Evolutionary conservation across 352 stramenopile species (phyloP).

Genomic region (Pythium myriotylum): DNA sequence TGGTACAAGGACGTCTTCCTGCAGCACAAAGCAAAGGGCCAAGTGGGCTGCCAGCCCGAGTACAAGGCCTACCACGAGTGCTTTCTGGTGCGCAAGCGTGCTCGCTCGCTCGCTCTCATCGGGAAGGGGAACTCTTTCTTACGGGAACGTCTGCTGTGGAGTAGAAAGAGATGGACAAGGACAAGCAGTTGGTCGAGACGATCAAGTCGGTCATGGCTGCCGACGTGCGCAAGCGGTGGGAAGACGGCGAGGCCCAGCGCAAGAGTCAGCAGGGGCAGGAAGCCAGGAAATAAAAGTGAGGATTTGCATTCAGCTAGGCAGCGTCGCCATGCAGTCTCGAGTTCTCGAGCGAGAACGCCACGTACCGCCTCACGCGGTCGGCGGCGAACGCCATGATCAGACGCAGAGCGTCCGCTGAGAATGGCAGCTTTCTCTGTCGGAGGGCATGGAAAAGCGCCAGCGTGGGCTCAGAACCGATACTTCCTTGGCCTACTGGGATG

Average conservation of each 20-base stretch:
- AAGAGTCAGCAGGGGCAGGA: background rate
- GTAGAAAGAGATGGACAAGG: conserved; percentile 67
- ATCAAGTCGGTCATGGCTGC: conserved; percentile 72
- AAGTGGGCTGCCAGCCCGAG: conserved; percentile 77
- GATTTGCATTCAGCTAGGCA: too few relatives aligned
- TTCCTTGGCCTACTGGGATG: too few relatives aligned
- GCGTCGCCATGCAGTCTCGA: background rate
- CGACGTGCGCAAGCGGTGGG: conserved; percentile 59
- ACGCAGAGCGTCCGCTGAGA: too few relatives aligned
- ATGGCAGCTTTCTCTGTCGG: too few relatives aligned
- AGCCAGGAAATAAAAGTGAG: too few relatives aligned
- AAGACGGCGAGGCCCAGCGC: conserved; percentile 36
- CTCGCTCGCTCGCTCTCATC: too few relatives aligned
- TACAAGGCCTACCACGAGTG: conserved; percentile 80
- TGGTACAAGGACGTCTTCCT: conserved; percentile 89
- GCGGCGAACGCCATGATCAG: too few relatives aligned
- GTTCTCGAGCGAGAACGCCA: background rate
- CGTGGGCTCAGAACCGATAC: too few relatives aligned
- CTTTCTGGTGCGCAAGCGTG: conserved; percentile 54
- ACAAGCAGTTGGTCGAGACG: conserved; percentile 54
- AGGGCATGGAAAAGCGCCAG: too few relatives aligned
- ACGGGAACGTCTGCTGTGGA: too few relatives aligned
- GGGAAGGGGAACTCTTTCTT: too few relatives aligned
- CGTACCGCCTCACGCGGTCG: too few relatives aligned
- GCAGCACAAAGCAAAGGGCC: conserved; percentile 70